Conservation (phyloP, 139 green algal genomes). For the Nannochloris sp. region DNA sequence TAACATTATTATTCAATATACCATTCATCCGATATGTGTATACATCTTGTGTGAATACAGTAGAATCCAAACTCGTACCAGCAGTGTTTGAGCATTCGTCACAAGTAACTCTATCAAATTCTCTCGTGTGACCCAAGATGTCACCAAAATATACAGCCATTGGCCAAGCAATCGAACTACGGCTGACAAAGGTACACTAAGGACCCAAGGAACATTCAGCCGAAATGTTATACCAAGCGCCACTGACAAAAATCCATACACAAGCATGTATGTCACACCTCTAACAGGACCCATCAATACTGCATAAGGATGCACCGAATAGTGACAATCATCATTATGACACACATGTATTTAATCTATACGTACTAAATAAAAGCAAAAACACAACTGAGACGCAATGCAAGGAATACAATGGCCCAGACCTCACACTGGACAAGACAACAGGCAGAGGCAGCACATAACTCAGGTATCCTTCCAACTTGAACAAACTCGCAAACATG, state of each 20-base stretch:
- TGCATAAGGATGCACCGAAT: neutral
- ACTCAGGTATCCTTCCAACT: slow-evolving; percentile 60
- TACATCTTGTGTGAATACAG: neutral
- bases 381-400: slow-evolving; percentile 54
- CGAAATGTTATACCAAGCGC: slow-evolving; percentile 41
- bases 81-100: slow-evolving; percentile 54
- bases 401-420: slow-evolving; percentile 36
- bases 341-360: neutral
- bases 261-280: slow-evolving; percentile 55
- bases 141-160: slow-evolving; percentile 49
- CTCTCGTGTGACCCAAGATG: slow-evolving; percentile 60
- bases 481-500: slow-evolving; percentile 61
- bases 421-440: slow-evolving; percentile 54
- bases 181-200: slow-evolving; percentile 25
- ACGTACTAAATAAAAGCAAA: slow-evolving; percentile 54
- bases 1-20: neutral
- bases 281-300: slow-evolving; percentile 70
- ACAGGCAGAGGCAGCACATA: slow-evolving; percentile 81
- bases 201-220: slow-evolving; percentile 24
- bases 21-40: no score
- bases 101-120: slow-evolving; percentile 66
- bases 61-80: slow-evolving; percentile 33
- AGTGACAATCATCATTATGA: slow-evolving; percentile 17
- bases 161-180: slow-evolving; percentile 47
- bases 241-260: slow-evolving; percentile 60